phyloP scores from a whole-genome alignment of 2,329 filamentous ascomycete species.

The Amesomyces nigricolor region DNA sequence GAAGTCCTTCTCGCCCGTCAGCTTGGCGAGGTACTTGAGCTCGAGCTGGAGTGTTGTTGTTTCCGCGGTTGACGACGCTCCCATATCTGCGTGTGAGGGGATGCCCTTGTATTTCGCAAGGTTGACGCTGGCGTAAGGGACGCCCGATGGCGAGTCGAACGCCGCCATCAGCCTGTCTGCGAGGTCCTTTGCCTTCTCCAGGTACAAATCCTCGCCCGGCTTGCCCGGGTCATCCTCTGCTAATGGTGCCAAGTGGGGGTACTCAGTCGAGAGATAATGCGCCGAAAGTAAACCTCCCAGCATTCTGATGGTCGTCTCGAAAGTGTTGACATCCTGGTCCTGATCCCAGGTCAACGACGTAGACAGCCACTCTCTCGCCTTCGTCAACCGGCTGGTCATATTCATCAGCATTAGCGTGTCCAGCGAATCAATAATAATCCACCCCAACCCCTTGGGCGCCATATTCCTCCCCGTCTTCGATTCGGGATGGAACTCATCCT shows the following conservation, averaged over 20 bases:
- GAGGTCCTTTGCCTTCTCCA: slow-evolving; percentile 92
- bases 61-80: slow-evolving; percentile 90
- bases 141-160: slow-evolving; percentile 78
- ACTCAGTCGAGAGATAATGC: slow-evolving; percentile 85
- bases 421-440: slow-evolving; percentile 95
- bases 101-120: slow-evolving; percentile 71
- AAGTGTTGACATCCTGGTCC: slow-evolving; percentile 92
- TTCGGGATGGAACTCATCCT: slow-evolving; percentile 81
- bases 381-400: slow-evolving; percentile 73
- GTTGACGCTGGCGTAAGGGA: slow-evolving; percentile 89
- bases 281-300: slow-evolving; percentile 87
- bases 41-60: slow-evolving; percentile 89
- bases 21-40: slow-evolving; percentile 92
- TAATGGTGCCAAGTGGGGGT: slow-evolving; percentile 72
- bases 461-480: slow-evolving; percentile 76
- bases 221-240: slow-evolving; percentile 64
- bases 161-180: slow-evolving; percentile 82
- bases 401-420: slow-evolving; percentile 99
- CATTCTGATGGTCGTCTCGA: slow-evolving; percentile 98
- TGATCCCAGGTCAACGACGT: slow-evolving; percentile 79
- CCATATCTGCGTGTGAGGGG: slow-evolving; percentile 74
- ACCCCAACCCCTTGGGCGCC: slow-evolving; percentile 83
- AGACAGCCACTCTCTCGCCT: slow-evolving; percentile 85
- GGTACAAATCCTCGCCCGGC: slow-evolving; percentile 81
- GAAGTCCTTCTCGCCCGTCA: slow-evolving; percentile 87